Evolutionary conservation across 805 yeast genomes (phyloP).

Genomic region (Saccharomycopsis microspora): DNA sequence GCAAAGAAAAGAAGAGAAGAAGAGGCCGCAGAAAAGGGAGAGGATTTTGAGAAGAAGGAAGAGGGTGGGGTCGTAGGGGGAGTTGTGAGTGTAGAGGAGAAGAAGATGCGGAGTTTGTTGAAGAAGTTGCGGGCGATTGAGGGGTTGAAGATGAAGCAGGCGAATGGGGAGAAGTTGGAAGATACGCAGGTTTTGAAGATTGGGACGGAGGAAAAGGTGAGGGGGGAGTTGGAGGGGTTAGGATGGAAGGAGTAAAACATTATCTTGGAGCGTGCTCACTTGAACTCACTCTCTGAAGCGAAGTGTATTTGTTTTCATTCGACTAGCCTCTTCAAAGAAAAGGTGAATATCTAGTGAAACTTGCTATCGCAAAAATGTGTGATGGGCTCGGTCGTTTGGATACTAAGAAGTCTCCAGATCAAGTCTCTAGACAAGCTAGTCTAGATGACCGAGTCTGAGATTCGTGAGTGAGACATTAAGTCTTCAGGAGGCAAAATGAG

Average conservation of each 20-base stretch:
- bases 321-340: too few relatives aligned
- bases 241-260: slow-evolving; percentile 50
- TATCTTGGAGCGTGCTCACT: background rate
- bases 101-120: slow-evolving; percentile 79
- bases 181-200: slow-evolving; percentile 89
- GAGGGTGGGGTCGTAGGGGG: slow-evolving; percentile 48
- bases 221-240: slow-evolving; percentile 57
- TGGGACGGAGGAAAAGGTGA: slow-evolving; percentile 71
- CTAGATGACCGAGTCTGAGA: too few relatives aligned
- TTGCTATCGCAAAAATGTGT: too few relatives aligned
- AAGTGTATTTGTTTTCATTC: too few relatives aligned
- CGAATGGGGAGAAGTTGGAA: slow-evolving; percentile 74
- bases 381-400: too few relatives aligned
- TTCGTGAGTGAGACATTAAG: too few relatives aligned
- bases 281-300: too few relatives aligned
- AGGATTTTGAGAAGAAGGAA: background rate
- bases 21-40: slow-evolving; percentile 10
- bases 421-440: too few relatives aligned
- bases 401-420: too few relatives aligned
- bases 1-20: slow-evolving; percentile 30
- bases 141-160: slow-evolving; percentile 74
- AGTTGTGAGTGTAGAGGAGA: slow-evolving; percentile 70
- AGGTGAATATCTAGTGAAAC: too few relatives aligned
- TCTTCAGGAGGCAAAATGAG: too few relatives aligned
- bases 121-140: slow-evolving; percentile 96